These are phyloP conservation scores for Cytospora chrysosperma DNA, from an alignment of 2,329 filamentous ascomycete species.

Conservation along the genomic window DNA sequence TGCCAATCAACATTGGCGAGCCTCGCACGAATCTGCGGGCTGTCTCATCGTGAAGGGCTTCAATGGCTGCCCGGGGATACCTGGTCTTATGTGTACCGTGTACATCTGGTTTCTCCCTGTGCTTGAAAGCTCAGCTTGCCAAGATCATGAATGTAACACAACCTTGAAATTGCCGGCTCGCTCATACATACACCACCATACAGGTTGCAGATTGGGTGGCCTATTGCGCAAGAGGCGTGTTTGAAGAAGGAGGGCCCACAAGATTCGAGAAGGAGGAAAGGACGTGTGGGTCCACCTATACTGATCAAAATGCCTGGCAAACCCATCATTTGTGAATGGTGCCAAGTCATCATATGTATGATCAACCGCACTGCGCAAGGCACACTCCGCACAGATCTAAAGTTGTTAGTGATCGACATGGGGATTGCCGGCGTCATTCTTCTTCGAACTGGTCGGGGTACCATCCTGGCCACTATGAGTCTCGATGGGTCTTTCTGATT, in stretches of 20 bases:
- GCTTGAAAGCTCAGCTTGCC: not conserved
- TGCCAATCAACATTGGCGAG: not conserved
- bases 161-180: not conserved
- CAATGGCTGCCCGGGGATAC: not conserved
- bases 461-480: not conserved
- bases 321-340: too few species aligned
- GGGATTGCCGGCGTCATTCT: constrained; percentile 8
- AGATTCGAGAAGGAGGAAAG: not conserved
- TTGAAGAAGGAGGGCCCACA: not conserved
- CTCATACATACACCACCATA: not conserved
- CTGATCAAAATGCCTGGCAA: too few species aligned
- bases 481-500: not conserved
- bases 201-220: too few species aligned
- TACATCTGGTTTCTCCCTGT: too few species aligned
- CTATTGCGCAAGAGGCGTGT: not conserved
- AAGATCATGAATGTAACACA: not conserved
- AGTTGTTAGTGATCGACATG: not conserved
- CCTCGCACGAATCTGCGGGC: not conserved
- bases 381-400: not conserved
- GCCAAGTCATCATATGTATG: not conserved
- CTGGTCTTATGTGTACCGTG: not conserved
- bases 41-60: not conserved
- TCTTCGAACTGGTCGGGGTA: constrained; percentile 12
- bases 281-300: not conserved
- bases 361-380: not conserved